These are phyloP conservation scores for Plasmodium chabaudi DNA, from an alignment of 169 alveolate genomes.

Conservation along the genomic window DNA sequence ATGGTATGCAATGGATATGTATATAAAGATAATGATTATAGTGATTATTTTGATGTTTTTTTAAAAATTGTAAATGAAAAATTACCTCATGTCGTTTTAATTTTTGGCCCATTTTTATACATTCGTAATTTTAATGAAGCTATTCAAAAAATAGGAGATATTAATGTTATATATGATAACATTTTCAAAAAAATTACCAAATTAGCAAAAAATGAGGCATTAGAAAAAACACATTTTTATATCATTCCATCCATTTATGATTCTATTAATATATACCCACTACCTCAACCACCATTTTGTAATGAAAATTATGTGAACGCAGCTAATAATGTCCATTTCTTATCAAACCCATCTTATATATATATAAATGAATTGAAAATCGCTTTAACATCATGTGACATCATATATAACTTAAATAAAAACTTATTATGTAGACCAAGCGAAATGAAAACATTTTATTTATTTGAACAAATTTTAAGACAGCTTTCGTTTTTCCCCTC, in stretches of 20 bases:
- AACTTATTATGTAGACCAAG: slow-evolving; percentile 70
- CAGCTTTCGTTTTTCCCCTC: slow-evolving; percentile 73
- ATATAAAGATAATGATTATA: slow-evolving; percentile 65
- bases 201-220: slow-evolving; percentile 62
- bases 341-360: slow-evolving; percentile 68
- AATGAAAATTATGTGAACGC: slow-evolving; percentile 46
- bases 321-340: slow-evolving; percentile 52
- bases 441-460: slow-evolving; percentile 61
- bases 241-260: slow-evolving; percentile 74
- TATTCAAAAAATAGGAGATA: slow-evolving; percentile 76
- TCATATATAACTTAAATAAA: slow-evolving; percentile 46
- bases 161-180: slow-evolving; percentile 63
- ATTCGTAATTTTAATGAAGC: slow-evolving; percentile 76
- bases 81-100: slow-evolving; percentile 74
- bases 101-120: slow-evolving; percentile 76
- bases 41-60: slow-evolving; percentile 50
- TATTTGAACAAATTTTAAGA: slow-evolving; percentile 69
- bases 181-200: slow-evolving; percentile 70
- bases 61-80: slow-evolving; percentile 72
- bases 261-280: slow-evolving; percentile 71
- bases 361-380: slow-evolving; percentile 74
- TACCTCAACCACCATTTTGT: slow-evolving; percentile 74
- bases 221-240: slow-evolving; percentile 76
- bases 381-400: slow-evolving; percentile 76
- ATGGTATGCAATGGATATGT: slow-evolving; percentile 75